Evolutionary conservation across 495 filamentous ascomycete species (phyloP).

Genomic region (Podospora bellae-mahoneyi): DNA sequence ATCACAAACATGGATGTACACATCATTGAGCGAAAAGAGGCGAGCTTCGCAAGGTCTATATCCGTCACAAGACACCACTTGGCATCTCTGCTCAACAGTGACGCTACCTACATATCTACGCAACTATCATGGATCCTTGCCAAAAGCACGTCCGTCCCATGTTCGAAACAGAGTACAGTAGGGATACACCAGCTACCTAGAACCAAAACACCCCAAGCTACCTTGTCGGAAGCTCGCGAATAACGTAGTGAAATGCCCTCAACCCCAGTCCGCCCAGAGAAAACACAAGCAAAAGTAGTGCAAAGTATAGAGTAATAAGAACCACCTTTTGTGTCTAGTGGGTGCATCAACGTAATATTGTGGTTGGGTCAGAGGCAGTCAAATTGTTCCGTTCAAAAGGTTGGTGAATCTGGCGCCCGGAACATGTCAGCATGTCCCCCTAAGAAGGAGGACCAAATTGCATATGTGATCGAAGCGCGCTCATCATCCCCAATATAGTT

Average conservation of each 20-base stretch:
- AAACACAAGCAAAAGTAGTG: slow-evolving; percentile 1
- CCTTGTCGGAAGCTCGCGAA: background rate
- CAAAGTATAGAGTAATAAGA: slow-evolving; percentile 13
- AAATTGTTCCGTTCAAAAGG: slow-evolving; percentile 50
- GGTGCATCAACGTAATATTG: slow-evolving; percentile 34
- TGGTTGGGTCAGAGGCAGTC: slow-evolving; percentile 55
- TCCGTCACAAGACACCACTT: background rate
- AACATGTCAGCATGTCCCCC: slow-evolving; percentile 56
- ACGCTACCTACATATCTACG: too few species aligned
- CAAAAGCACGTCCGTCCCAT: too few species aligned
- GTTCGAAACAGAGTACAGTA: background rate
- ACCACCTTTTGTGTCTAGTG: slow-evolving; percentile 5
- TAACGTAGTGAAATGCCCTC: background rate
- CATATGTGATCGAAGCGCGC: slow-evolving; percentile 43
- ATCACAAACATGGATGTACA: background rate
- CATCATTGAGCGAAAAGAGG: background rate
- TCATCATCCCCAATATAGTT: slow-evolving; percentile 61
- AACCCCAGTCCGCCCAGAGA: background rate
- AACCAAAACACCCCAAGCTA: background rate
- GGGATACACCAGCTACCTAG: background rate
- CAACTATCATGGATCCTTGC: too few species aligned
- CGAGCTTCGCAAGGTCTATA: background rate
- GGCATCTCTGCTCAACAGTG: background rate
- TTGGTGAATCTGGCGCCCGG: slow-evolving; percentile 54
- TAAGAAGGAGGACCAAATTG: slow-evolving; percentile 27